phyloP scores from a whole-genome alignment of 2,329 filamentous ascomycete species.

The Nemania abortiva region DNA sequence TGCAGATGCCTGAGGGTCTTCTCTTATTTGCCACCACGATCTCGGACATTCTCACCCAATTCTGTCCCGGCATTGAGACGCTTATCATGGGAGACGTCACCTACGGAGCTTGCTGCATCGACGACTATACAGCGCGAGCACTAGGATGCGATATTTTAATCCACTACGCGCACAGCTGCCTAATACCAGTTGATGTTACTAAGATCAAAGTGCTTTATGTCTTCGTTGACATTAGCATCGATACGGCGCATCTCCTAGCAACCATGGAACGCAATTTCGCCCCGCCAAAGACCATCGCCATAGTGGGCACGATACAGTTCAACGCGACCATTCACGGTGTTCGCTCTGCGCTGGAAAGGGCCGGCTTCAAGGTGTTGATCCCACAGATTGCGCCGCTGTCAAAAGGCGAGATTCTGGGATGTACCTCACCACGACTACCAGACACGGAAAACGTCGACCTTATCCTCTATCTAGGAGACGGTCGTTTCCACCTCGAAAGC shows the following conservation, averaged over 20 bases:
- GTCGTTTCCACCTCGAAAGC: slow-evolving; percentile 81
- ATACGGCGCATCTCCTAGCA: slow-evolving; percentile 85
- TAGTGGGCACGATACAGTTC: slow-evolving; percentile 98
- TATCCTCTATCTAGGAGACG: slow-evolving; percentile 58
- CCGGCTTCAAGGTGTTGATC: slow-evolving; percentile 86
- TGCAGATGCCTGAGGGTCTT: slow-evolving; percentile 98
- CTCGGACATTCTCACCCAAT: slow-evolving; percentile 93
- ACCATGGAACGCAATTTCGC: slow-evolving; percentile 91
- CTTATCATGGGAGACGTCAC: slow-evolving; percentile 99
- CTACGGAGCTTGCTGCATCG: slow-evolving; percentile 98
- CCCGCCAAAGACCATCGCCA: slow-evolving; percentile 85
- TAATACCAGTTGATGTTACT: slow-evolving; percentile 96
- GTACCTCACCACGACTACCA: slow-evolving; percentile 83
- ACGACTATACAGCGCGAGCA: slow-evolving; percentile 95
- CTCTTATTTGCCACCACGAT: slow-evolving; percentile 97
- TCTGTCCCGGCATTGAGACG: slow-evolving; percentile 91
- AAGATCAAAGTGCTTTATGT: slow-evolving; percentile 98
- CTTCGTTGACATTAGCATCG: slow-evolving; percentile 97
- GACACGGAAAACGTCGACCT: slow-evolving; percentile 69
- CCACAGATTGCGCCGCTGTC: slow-evolving; percentile 94
- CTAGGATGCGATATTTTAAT: slow-evolving; percentile 94
- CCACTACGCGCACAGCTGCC: slow-evolving; percentile 96
- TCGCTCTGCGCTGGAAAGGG: slow-evolving; percentile 79
- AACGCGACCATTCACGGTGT: slow-evolving; percentile 96
- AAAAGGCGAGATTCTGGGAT: slow-evolving; percentile 97